Evolutionary conservation across 805 yeast species (phyloP).

Genomic region (Metschnikowia borealis): DNA sequence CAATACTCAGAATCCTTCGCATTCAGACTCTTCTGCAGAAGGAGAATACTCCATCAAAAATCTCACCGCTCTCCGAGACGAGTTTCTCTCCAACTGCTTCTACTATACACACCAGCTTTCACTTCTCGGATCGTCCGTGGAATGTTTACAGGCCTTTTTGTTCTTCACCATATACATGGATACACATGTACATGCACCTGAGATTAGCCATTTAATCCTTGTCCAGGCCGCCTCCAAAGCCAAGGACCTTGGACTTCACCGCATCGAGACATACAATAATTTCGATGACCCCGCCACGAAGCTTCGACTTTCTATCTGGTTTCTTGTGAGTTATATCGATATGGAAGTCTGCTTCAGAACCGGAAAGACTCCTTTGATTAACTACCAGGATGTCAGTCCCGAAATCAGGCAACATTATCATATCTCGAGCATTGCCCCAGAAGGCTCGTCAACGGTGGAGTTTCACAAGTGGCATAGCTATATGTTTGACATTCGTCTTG

Average conservation of each 20-base stretch:
- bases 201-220: constrained; percentile 34
- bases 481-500: constrained; percentile 21
- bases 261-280: constrained; percentile 40
- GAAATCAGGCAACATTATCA: constrained; percentile 5
- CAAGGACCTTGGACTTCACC: constrained; percentile 53
- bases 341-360: constrained; percentile 39
- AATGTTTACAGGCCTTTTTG: constrained; percentile 9
- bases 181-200: constrained; percentile 7
- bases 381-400: constrained; percentile 30
- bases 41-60: not conserved
- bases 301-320: constrained; percentile 44
- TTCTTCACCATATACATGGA: constrained; percentile 8
- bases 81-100: constrained; percentile 2
- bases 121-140: constrained; percentile 2
- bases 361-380: constrained; percentile 48
- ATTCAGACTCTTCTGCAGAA: not conserved
- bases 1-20: not conserved
- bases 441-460: not conserved
- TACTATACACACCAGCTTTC: constrained; percentile 2
- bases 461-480: constrained; percentile 5
- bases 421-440: not conserved
- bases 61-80: not conserved
- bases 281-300: constrained; percentile 10
- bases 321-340: constrained; percentile 45
- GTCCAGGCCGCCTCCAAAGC: constrained; percentile 50